Evolutionary conservation across 2,329 filamentous ascomycete genomes (phyloP).

Genomic region (Aspergillus sp.): DNA sequence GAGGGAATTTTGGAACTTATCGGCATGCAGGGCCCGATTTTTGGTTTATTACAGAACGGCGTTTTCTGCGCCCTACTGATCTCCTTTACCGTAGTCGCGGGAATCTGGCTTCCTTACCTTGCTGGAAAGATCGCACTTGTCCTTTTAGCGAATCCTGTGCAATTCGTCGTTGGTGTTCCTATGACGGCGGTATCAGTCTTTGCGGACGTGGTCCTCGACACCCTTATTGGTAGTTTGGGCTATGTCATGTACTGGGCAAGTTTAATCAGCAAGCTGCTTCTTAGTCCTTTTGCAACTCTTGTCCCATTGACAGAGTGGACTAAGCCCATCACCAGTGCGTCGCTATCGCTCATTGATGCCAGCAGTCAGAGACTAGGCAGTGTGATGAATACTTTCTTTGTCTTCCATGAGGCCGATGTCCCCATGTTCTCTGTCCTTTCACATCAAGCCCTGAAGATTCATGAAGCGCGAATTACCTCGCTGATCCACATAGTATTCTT

Average conservation of each 20-base stretch:
- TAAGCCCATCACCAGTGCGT: constrained; percentile 40
- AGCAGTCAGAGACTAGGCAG: constrained; percentile 41
- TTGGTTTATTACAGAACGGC: constrained; percentile 88
- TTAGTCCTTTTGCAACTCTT: constrained; percentile 35
- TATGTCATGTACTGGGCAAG: constrained; percentile 44
- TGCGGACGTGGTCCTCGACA: constrained; percentile 78
- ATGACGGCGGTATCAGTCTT: constrained; percentile 69
- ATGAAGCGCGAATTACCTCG: constrained; percentile 55
- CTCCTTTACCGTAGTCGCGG: constrained; percentile 78
- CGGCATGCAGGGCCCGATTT: constrained; percentile 90
- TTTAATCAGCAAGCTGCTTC: constrained; percentile 31
- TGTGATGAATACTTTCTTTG: constrained; percentile 39
- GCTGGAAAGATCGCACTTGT: constrained; percentile 82
- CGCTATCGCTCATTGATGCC: constrained; percentile 42
- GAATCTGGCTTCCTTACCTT: constrained; percentile 89
- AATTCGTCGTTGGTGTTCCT: constrained; percentile 65
- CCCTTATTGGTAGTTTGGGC: constrained; percentile 65
- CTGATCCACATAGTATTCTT: constrained; percentile 43
- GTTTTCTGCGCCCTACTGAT: constrained; percentile 92
- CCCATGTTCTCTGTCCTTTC: constrained; percentile 76
- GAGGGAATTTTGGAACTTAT: constrained; percentile 95
- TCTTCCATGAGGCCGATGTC: constrained; percentile 59
- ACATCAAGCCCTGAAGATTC: constrained; percentile 64
- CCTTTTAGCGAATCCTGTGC: constrained; percentile 73
- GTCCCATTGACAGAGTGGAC: constrained; percentile 37